Conservation (phyloP, 192 early-diverging fungal genomes). For the Rhizoclosmatium sp. region DNA sequence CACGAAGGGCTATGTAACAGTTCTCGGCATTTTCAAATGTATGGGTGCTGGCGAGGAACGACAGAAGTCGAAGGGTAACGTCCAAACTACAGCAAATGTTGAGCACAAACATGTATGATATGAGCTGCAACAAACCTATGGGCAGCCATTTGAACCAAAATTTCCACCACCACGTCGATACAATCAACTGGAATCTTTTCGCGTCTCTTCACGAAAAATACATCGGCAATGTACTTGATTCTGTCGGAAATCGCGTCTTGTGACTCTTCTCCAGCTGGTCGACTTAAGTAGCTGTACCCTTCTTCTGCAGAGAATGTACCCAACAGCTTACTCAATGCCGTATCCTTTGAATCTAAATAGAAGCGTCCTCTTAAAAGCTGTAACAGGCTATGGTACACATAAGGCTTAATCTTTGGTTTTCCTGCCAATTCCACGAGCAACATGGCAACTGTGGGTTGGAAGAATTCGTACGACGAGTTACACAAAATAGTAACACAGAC, state of each 20-base stretch:
- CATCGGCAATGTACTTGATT: slow-evolving; percentile 53
- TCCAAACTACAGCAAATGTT: slow-evolving; percentile 36
- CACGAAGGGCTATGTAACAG: slow-evolving; percentile 52
- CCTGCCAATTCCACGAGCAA: slow-evolving; percentile 48
- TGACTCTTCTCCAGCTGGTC: slow-evolving; percentile 49
- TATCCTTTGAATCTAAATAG: slow-evolving; percentile 50
- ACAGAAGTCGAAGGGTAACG: slow-evolving; percentile 46
- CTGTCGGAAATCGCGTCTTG: slow-evolving; percentile 45
- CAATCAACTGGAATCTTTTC: slow-evolving; percentile 44
- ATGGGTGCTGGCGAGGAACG: slow-evolving; percentile 39
- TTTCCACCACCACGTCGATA: slow-evolving; percentile 50
- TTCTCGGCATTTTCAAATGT: slow-evolving; percentile 39
- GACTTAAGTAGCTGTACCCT: slow-evolving; percentile 40
- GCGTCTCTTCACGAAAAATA: slow-evolving; percentile 51
- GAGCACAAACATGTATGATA: not conserved
- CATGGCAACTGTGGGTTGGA: slow-evolving; percentile 44
- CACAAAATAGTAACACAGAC: slow-evolving; percentile 54
- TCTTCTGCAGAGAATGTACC: slow-evolving; percentile 42
- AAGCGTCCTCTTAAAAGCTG: slow-evolving; percentile 57
- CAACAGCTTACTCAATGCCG: slow-evolving; percentile 37
- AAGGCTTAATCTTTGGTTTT: slow-evolving; percentile 40
- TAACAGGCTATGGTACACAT: slow-evolving; percentile 50
- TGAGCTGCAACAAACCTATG: slow-evolving; percentile 42
- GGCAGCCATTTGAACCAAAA: slow-evolving; percentile 60
- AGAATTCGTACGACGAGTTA: slow-evolving; percentile 54